A percentile compares a stretch with the other conserved stretches of the same genome.
Evolutionary conservation across 306 rosid species (phyloP).

Genomic region (Lathyrus sativus): DNA sequence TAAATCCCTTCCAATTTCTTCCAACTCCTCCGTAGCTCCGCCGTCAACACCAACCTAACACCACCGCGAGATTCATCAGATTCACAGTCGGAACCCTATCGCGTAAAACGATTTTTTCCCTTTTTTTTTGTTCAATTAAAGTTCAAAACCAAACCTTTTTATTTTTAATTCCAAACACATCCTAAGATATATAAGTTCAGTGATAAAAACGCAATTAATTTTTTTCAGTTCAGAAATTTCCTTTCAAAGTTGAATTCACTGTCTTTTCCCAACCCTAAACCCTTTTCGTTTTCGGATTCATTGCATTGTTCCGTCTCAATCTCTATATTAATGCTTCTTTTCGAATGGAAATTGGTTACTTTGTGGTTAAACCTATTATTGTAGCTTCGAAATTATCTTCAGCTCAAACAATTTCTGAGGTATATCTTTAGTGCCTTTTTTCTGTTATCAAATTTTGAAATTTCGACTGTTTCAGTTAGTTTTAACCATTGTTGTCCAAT

Average conservation of each 20-base stretch:
- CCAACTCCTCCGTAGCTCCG: constrained; percentile 30
- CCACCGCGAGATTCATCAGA: constrained; percentile 15
- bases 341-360: constrained; percentile 27
- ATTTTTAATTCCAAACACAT: constrained; percentile 6
- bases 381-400: constrained; percentile 23
- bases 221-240: constrained; percentile 29
- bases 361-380: constrained; percentile 24
- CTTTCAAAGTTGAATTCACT: constrained; percentile 20
- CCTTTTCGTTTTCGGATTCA: constrained; percentile 28
- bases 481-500: too few species aligned
- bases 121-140: background rate
- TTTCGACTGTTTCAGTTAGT: background rate
- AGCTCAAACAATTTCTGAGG: constrained; percentile 46
- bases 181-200: background rate
- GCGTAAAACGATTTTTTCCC: background rate
- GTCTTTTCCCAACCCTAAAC: constrained; percentile 23
- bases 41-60: constrained; percentile 17
- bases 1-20: background rate
- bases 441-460: background rate
- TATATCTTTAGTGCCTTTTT: constrained; percentile 26
- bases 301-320: background rate
- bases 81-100: background rate
- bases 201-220: constrained; percentile 22
- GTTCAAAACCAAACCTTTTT: background rate
- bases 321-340: constrained; percentile 32